Percentiles rank a stretch among this genome's conserved stretches.
These are phyloP conservation scores for Saccharomyces paradoxus DNA, from an alignment of 805 yeast species.

Conservation along the genomic window DNA sequence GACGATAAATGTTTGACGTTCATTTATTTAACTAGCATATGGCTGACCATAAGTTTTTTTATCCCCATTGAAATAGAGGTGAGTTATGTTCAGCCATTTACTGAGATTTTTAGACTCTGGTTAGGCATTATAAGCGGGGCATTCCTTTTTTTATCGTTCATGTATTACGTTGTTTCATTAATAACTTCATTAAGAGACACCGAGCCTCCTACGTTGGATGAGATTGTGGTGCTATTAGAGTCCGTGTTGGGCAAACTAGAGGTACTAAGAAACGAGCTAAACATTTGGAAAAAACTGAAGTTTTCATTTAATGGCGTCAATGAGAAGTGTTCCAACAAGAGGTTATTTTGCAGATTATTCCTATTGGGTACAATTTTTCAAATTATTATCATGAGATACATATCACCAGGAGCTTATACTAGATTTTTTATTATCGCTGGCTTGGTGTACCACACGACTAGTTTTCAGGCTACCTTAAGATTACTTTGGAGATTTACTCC, in stretches of 20 bases:
- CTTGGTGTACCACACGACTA: constrained; percentile 19
- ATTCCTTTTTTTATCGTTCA: constrained; percentile 9
- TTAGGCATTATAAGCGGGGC: constrained; percentile 16
- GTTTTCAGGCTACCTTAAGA: constrained; percentile 23
- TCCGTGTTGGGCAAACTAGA: constrained; percentile 21
- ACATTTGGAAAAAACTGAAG: neutral
- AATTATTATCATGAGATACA: constrained; percentile 8
- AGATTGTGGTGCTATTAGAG: constrained; percentile 20
- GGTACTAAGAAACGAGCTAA: constrained; percentile 13
- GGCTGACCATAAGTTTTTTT: constrained; percentile 10
- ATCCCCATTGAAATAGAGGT: neutral
- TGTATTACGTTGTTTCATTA: constrained; percentile 18
- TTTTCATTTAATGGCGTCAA: neutral
- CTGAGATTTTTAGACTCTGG: constrained; percentile 10
- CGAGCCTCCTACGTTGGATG: constrained; percentile 30
- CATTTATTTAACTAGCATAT: constrained; percentile 16
- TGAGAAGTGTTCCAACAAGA: neutral
- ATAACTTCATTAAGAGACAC: constrained; percentile 11
- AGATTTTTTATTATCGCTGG: constrained; percentile 4
- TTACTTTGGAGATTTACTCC: constrained; percentile 22
- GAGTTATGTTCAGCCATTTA: neutral
- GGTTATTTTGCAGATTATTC: neutral
- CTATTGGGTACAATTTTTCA: constrained; percentile 7
- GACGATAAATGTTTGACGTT: constrained; percentile 23
- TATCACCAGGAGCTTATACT: constrained; percentile 11